Conservation (phyloP, 441 rosid genomes). For the Isatis lusitanica region DNA sequence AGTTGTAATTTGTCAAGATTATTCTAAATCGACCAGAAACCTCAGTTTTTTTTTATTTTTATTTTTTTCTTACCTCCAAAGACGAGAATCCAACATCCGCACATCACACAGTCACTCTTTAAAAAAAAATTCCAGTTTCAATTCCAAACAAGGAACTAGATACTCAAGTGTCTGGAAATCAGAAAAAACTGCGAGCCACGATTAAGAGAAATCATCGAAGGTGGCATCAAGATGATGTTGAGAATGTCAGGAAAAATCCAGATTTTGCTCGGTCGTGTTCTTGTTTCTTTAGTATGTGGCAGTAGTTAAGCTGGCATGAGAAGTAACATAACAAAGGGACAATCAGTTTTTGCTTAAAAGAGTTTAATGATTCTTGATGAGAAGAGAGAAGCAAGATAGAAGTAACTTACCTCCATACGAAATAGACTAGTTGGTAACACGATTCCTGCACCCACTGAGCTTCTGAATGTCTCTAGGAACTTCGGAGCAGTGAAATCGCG, state of each 20-base stretch:
- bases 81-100: not conserved
- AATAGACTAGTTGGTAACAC: conserved; percentile 69
- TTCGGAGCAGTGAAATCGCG: conserved; percentile 52
- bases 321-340: not conserved
- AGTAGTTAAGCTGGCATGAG: conserved; percentile 70
- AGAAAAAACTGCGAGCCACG: not conserved
- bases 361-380: not conserved
- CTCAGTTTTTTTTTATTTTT: not conserved
- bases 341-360: conserved; percentile 2
- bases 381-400: not conserved
- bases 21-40: not conserved
- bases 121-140: conserved; percentile 2
- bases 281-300: conserved; percentile 63
- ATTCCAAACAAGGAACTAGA: conserved; percentile 12
- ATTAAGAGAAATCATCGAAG: conserved; percentile 8
- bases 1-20: not conserved
- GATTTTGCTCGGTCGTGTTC: conserved; percentile 64
- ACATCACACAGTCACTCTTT: not conserved
- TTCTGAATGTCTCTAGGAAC: conserved; percentile 59
- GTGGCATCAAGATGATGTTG: conserved; percentile 43
- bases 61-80: not conserved
- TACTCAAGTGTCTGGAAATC: not conserved
- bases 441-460: conserved; percentile 74
- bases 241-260: conserved; percentile 64
- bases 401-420: conserved; percentile 69